Evolutionary conservation across 1,139 yeast genomes (phyloP).

Genomic region (Spathaspora jeffriesii): DNA sequence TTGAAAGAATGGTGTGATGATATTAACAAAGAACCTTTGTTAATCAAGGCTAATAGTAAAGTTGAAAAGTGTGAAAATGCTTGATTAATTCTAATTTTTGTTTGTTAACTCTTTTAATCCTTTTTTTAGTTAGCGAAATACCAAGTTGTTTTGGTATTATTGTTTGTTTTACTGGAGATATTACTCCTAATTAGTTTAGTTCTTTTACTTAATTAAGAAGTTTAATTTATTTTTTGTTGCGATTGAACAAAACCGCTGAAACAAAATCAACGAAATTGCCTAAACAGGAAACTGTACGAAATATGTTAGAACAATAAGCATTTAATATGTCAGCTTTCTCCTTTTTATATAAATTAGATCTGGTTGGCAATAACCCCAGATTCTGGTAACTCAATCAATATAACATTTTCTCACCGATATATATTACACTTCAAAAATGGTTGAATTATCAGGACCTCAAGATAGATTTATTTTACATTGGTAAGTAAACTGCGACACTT

Average conservation of each 20-base stretch:
- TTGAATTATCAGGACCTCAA: constrained; percentile 5
- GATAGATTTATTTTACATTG: constrained; percentile 32
- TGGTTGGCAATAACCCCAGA: neutral
- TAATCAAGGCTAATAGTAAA: constrained; percentile 19
- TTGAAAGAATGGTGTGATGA: constrained; percentile 25
- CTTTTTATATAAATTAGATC: neutral
- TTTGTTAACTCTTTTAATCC: neutral
- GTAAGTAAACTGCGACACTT: constrained; percentile 18
- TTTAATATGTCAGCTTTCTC: neutral
- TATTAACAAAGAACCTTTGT: constrained; percentile 20
- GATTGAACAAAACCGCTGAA: neutral
- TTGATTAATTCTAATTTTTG: neutral
- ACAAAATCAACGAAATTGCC: constrained; percentile 1
- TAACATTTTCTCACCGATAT: neutral
- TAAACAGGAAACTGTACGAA: neutral
- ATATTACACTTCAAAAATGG: neutral
- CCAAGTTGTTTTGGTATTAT: neutral
- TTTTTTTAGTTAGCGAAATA: neutral
- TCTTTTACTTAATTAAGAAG: neutral
- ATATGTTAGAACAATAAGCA: neutral
- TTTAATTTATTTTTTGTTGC: neutral
- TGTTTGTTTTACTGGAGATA: neutral
- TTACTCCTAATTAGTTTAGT: neutral
- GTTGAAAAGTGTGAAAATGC: neutral
- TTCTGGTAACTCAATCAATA: neutral